A percentile compares a stretch with the other conserved stretches of the same genome.
These are phyloP conservation scores for Annulohypoxylon truncatum DNA, from an alignment of 2,329 filamentous ascomycete species.

Conservation along the genomic window DNA sequence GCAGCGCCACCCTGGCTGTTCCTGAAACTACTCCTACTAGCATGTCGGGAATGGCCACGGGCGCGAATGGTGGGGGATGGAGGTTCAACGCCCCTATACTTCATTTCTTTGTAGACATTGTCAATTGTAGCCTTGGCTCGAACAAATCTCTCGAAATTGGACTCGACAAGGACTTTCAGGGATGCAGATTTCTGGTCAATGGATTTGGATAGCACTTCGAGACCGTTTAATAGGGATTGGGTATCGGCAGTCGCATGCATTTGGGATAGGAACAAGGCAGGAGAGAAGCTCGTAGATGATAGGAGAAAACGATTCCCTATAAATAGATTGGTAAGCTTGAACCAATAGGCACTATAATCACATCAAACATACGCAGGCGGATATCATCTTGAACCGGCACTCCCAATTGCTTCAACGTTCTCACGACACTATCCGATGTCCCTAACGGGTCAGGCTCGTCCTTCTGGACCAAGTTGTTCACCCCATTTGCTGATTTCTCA, in stretches of 20 bases:
- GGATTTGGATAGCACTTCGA: constrained; percentile 87
- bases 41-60: constrained; percentile 70
- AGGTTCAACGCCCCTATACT: constrained; percentile 71
- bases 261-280: constrained; percentile 89
- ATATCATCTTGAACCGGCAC: constrained; percentile 86
- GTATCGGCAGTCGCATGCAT: constrained; percentile 90
- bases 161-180: constrained; percentile 94
- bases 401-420: constrained; percentile 79
- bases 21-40: constrained; percentile 75
- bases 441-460: constrained; percentile 95
- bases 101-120: constrained; percentile 99
- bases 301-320: constrained; percentile 91
- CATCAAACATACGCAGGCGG: constrained; percentile 71
- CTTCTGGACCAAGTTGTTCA: constrained; percentile 83
- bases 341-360: constrained; percentile 25
- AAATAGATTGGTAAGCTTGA: constrained; percentile 22
- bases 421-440: constrained; percentile 86
- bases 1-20: constrained; percentile 58
- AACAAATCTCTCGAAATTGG: constrained; percentile 98
- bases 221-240: constrained; percentile 79
- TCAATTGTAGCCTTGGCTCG: constrained; percentile 97
- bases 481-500: constrained; percentile 72
- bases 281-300: constrained; percentile 95
- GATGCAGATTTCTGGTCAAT: constrained; percentile 99
- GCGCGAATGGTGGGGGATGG: constrained; percentile 55